phyloP scores from a whole-genome alignment of 495 filamentous ascomycete genomes.

The Hypoxylon perforatum region DNA sequence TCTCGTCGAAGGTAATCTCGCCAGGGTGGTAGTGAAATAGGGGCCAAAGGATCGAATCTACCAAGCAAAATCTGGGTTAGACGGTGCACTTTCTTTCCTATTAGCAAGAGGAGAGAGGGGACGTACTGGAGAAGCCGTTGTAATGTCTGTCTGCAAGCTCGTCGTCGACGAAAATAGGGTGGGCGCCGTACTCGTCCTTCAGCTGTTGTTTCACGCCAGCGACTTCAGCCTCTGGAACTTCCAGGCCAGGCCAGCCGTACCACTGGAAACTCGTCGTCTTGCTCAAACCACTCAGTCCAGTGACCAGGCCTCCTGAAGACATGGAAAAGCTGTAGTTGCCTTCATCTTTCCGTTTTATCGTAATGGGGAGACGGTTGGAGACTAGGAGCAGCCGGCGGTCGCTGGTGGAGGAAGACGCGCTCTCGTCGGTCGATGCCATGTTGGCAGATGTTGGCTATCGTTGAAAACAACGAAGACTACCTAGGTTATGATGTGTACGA shows the following conservation, averaged over 20 bases:
- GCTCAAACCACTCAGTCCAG: constrained; percentile 86
- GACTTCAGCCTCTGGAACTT: constrained; percentile 78
- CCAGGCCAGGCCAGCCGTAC: constrained; percentile 97
- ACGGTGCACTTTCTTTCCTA: not conserved
- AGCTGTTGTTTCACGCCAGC: constrained; percentile 72
- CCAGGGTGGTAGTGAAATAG: constrained; percentile 96
- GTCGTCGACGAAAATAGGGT: constrained; percentile 82
- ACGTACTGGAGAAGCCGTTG: constrained; percentile 85
- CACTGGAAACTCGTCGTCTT: constrained; percentile 94
- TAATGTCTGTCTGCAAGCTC: constrained; percentile 84
- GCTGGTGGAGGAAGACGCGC: constrained; percentile 36
- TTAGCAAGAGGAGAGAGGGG: not conserved
- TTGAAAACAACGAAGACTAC: not conserved
- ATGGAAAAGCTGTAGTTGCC: constrained; percentile 85
- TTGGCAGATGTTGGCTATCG: not conserved
- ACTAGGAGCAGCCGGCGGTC: constrained; percentile 77
- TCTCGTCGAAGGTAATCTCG: constrained; percentile 90
- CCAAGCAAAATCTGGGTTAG: constrained; percentile 8
- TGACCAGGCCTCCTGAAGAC: constrained; percentile 95
- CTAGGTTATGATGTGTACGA: not conserved
- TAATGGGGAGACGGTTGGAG: constrained; percentile 94
- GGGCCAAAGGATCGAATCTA: constrained; percentile 95
- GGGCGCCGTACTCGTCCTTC: constrained; percentile 76
- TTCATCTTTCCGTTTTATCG: constrained; percentile 90
- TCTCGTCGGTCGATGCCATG: constrained; percentile 40